These are phyloP conservation scores for Aspergillus fischeri DNA, from an alignment of 2,329 filamentous ascomycete genomes.

Conservation along the genomic window DNA sequence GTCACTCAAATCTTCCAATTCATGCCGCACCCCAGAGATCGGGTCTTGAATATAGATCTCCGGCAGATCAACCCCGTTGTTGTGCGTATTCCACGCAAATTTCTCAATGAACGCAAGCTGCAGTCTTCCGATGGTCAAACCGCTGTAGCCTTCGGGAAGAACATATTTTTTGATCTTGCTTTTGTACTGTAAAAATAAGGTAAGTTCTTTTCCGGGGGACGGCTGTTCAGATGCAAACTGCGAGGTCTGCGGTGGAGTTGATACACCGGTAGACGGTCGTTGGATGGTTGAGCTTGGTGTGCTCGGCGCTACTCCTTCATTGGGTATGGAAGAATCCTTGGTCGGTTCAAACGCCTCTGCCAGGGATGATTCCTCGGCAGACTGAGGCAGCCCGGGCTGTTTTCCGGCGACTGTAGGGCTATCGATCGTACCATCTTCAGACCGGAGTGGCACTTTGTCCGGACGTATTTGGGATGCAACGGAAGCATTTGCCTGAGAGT, in stretches of 20 bases:
- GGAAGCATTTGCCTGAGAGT: conserved; percentile 9
- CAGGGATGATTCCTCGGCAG: conserved; percentile 32
- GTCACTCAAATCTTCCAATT: conserved; percentile 87
- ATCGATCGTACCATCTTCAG: conserved; percentile 32
- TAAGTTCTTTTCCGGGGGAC: conserved; percentile 76
- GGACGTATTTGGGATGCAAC: conserved; percentile 58
- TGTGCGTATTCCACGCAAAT: conserved; percentile 97
- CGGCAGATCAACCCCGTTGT: conserved; percentile 85
- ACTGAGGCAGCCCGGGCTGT: conserved; percentile 51
- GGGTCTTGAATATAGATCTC: conserved; percentile 98
- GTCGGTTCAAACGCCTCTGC: conserved; percentile 34
- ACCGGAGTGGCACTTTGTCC: conserved; percentile 54
- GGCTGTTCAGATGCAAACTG: conserved; percentile 60
- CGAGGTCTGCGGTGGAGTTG: conserved; percentile 45
- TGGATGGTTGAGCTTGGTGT: conserved; percentile 24
- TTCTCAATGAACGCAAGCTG: conserved; percentile 98
- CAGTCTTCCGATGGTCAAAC: conserved; percentile 79
- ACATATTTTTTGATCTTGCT: conserved; percentile 96
- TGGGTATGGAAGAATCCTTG: conserved; percentile 17
- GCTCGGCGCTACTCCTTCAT: conserved; percentile 17
- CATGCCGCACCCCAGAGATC: conserved; percentile 91
- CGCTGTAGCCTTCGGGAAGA: conserved; percentile 74
- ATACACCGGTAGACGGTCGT: conserved; percentile 17
- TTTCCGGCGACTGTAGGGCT: conserved; percentile 51
- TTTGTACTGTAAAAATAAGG: conserved; percentile 92